Evolutionary conservation across 1,284 basidiomycete species (phyloP).

Genomic region (Fomitopsis pinicola): DNA sequence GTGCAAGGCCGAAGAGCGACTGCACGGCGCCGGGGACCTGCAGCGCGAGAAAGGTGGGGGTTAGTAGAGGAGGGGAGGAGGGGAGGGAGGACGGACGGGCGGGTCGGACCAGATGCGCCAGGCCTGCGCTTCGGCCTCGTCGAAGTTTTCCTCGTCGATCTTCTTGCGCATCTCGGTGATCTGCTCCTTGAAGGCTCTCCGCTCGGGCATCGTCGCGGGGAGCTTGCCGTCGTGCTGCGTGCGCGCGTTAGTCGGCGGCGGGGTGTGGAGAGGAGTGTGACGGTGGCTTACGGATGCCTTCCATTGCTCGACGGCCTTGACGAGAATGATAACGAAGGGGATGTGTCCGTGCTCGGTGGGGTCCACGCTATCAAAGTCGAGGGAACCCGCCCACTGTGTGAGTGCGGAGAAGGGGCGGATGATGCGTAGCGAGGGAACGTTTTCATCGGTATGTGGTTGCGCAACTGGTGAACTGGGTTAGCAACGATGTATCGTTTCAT

Average conservation of each 20-base stretch:
- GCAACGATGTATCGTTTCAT: background rate
- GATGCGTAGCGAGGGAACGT: conserved; percentile 79
- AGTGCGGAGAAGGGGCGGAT: conserved; percentile 86
- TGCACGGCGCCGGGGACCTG: conserved; percentile 66
- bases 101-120: conserved; percentile 72
- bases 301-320: conserved; percentile 82
- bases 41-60: background rate
- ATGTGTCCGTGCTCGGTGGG: conserved; percentile 84
- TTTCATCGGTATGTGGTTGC: conserved; percentile 28
- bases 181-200: conserved; percentile 72
- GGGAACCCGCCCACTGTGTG: conserved; percentile 61
- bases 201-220: conserved; percentile 66
- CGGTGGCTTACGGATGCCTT: conserved; percentile 50
- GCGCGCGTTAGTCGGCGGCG: background rate
- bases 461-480: conserved; percentile 17
- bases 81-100: conserved; percentile 29
- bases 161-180: conserved; percentile 63
- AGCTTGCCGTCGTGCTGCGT: conserved; percentile 58
- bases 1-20: conserved; percentile 47
- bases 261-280: background rate
- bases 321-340: conserved; percentile 84
- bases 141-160: conserved; percentile 93
- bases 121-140: conserved; percentile 84
- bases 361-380: conserved; percentile 77
- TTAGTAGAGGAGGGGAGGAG: background rate